These are phyloP conservation scores for Hippophae tibetana DNA, from an alignment of 306 rosid species.

Conservation along the genomic window DNA sequence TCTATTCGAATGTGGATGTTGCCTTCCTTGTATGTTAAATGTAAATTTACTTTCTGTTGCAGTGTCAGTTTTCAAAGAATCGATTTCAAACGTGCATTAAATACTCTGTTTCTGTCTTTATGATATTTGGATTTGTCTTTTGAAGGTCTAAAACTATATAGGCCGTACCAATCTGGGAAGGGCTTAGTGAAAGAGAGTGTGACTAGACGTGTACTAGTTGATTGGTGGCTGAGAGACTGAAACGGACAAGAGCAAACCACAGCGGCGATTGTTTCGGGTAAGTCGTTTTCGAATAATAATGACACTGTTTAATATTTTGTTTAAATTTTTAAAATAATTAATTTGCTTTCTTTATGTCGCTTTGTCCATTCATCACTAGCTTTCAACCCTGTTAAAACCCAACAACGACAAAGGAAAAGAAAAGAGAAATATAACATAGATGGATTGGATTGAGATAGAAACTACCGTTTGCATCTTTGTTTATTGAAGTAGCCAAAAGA, in stretches of 20 bases:
- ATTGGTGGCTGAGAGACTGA: neutral
- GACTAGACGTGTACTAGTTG: conserved; percentile 1
- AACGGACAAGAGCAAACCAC: conserved; percentile 17
- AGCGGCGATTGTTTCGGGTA: conserved; percentile 38
- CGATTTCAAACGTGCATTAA: too few relatives aligned
- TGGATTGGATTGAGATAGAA: too few relatives aligned
- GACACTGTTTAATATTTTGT: conserved; percentile 10
- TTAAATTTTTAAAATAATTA: neutral
- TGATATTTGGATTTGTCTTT: neutral
- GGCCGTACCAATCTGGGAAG: conserved; percentile 3
- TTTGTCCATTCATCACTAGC: conserved; percentile 21
- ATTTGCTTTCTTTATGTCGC: conserved; percentile 20
- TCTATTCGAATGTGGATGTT: neutral
- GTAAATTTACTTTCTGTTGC: neutral
- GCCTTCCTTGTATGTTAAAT: neutral
- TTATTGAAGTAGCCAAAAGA: neutral
- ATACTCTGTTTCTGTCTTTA: neutral
- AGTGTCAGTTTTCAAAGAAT: neutral
- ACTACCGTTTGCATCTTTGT: too few relatives aligned
- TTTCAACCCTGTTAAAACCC: conserved; percentile 13
- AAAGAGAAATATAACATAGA: neutral
- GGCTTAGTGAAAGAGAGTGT: conserved; percentile 9
- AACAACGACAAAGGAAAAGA: too few relatives aligned
- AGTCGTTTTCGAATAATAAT: conserved; percentile 73
- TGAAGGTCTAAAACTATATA: neutral